Evolutionary conservation across 2,329 filamentous ascomycete species (phyloP).

Genomic region (Cladophialophora immunda): DNA sequence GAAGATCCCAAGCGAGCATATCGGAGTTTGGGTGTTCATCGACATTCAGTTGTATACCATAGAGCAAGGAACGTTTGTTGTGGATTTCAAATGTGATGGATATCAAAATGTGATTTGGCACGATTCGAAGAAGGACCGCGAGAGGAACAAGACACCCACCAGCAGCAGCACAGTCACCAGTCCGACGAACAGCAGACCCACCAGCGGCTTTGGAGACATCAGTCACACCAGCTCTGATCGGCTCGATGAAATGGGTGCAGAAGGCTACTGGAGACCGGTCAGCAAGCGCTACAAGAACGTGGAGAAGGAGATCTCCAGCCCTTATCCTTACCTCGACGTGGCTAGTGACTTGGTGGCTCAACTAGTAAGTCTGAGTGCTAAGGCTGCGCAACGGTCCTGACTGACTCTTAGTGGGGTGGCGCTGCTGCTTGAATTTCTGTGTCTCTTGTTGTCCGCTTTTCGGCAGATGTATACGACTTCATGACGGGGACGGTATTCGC

Average conservation of each 20-base stretch:
- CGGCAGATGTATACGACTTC: conserved; percentile 10
- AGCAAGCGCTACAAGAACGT: conserved; percentile 67
- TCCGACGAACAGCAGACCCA: conserved; percentile 54
- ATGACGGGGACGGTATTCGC: conserved; percentile 3
- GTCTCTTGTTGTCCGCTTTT: not conserved
- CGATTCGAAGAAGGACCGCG: conserved; percentile 48
- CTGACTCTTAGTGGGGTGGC: conserved; percentile 35
- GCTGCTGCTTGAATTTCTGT: conserved; percentile 29
- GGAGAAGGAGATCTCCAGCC: conserved; percentile 93
- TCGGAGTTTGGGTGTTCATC: conserved; percentile 87
- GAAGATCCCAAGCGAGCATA: conserved; percentile 39
- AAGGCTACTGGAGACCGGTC: conserved; percentile 60
- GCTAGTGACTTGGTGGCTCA: conserved; percentile 92
- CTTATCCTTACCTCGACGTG: conserved; percentile 95
- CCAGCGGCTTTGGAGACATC: conserved; percentile 51
- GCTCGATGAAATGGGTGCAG: conserved; percentile 46
- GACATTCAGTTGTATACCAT: conserved; percentile 97
- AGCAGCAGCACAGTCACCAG: conserved; percentile 53
- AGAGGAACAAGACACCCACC: conserved; percentile 31
- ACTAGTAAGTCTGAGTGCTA: conserved; percentile 76
- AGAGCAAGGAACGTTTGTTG: conserved; percentile 89
- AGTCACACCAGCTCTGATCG: conserved; percentile 34
- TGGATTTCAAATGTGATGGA: conserved; percentile 98
- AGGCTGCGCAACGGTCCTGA: conserved; percentile 22
- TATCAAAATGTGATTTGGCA: conserved; percentile 82